Evolutionary conservation across 495 filamentous ascomycete genomes (phyloP).

Genomic region (Achaetomiella virescens): DNA sequence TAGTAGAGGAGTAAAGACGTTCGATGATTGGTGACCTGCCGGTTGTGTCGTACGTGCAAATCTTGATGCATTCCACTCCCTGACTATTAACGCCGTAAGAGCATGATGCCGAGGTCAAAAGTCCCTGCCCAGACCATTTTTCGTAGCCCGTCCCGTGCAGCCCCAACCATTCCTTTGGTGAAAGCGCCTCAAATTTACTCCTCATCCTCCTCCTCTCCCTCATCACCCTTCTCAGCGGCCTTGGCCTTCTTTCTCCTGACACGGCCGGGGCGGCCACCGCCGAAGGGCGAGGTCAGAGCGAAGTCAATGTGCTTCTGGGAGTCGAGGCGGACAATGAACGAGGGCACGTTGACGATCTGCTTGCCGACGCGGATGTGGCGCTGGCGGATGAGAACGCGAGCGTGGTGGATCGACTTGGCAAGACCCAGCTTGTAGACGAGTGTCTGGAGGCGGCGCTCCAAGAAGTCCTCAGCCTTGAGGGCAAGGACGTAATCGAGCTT

Average conservation of each 20-base stretch:
- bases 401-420: constrained; percentile 99
- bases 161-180: constrained; percentile 24
- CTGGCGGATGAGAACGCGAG: constrained; percentile 97
- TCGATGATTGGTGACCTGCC: constrained; percentile 15
- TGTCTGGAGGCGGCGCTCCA: constrained; percentile 98
- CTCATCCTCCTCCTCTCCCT: constrained; percentile 82
- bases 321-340: constrained; percentile 98
- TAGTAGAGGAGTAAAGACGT: background rate
- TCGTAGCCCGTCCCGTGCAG: constrained; percentile 34
- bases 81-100: constrained; percentile 30
- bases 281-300: constrained; percentile 91
- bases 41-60: constrained; percentile 17
- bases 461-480: constrained; percentile 96
- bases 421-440: constrained; percentile 99
- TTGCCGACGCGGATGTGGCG: constrained; percentile 99
- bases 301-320: constrained; percentile 99
- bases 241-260: constrained; percentile 98
- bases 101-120: constrained; percentile 28
- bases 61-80: constrained; percentile 26
- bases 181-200: constrained; percentile 49
- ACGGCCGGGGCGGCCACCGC: constrained; percentile 93
- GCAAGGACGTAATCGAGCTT: constrained; percentile 99
- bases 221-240: constrained; percentile 86
- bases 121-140: constrained; percentile 31
- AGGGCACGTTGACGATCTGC: constrained; percentile 99